These are phyloP conservation scores for Neurospora discreta DNA, from an alignment of 495 filamentous ascomycete genomes.

Conservation along the genomic window DNA sequence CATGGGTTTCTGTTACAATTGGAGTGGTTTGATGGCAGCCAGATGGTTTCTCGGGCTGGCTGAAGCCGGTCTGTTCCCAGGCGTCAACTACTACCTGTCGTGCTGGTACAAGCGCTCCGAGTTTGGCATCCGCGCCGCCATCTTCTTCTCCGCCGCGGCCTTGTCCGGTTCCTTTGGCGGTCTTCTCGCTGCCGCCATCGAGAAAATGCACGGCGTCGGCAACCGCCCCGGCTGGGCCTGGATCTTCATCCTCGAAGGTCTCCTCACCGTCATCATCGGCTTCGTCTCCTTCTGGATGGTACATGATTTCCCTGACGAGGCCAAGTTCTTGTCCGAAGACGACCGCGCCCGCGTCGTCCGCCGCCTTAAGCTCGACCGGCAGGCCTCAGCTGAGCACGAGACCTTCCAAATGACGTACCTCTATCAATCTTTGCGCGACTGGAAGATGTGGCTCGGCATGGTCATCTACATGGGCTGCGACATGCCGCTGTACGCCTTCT, in stretches of 20 bases:
- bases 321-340: conserved; percentile 58
- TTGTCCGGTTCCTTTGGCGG: conserved; percentile 81
- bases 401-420: conserved; percentile 66
- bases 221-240: conserved; percentile 65
- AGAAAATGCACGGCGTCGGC: conserved; percentile 59
- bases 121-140: conserved; percentile 59
- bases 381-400: conserved; percentile 70
- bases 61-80: conserved; percentile 80
- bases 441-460: conserved; percentile 76
- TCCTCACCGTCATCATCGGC: conserved; percentile 65
- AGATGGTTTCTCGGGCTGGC: conserved; percentile 77
- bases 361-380: conserved; percentile 63
- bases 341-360: conserved; percentile 67
- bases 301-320: conserved; percentile 78
- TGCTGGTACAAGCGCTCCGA: conserved; percentile 83
- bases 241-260: conserved; percentile 77
- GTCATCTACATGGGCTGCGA: conserved; percentile 68
- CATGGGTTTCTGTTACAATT: conserved; percentile 77
- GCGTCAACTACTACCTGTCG: conserved; percentile 76
- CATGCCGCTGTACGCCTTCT: conserved; percentile 80
- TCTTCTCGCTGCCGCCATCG: conserved; percentile 67
- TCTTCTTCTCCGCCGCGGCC: conserved; percentile 87
- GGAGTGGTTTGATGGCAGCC: conserved; percentile 66
- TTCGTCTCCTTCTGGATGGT: conserved; percentile 74
- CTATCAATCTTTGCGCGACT: conserved; percentile 66